Base-by-base conservation (phyloP, 2,329 filamentous ascomycete species). In the Seiridium unicorne region DNA sequence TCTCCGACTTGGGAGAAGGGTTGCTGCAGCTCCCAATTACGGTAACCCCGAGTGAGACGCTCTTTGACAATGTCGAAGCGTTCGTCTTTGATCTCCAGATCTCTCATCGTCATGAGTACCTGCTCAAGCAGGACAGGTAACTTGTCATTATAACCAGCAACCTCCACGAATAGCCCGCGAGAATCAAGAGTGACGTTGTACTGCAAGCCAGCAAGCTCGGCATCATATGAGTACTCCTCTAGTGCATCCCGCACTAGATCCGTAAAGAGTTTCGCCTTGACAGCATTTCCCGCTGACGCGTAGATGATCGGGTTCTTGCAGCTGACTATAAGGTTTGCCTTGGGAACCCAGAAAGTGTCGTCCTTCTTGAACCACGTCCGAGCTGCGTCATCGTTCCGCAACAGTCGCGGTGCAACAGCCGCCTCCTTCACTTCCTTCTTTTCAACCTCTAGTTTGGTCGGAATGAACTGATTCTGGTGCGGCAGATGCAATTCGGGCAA, bases 281-380 rank as follows among this genome's bases (percentile, higher is more conserved):
- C 87, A 38, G 86, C 82, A 63, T 90, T 93, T 60, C 90, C 88
- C 1, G 93, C 90, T 4, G 91, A 93, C 1, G 91, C 84, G 72
- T 87, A 88, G n/a, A 91, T 87, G 51, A 96, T 76, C 0, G 93
- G 90, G 61, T 89, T 96, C 67, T 89, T 86, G 65, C 96, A 82
- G 66, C 89, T 92, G 64, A 97, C 86, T 65, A 93, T 85, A 18
- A 98, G 80, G 61, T 93, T 95, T 3, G 92, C 95, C 74, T 96
- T 97, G 7, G 95, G 95, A 8, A 98, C 95, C 93, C 94, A 98
- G 76, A 98, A 99, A 0, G 89, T 93, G 68, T 99, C 95, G 69
- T 99, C 95, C 77, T 98, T 98, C 81, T 99, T 99, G 81, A 89
- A 97, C 95, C 95, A 99, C 3, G 92, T 89, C 36, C 93, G 88